Conservation (phyloP, 75 land plant genomes). For the Sequoiadendron giganteum region DNA sequence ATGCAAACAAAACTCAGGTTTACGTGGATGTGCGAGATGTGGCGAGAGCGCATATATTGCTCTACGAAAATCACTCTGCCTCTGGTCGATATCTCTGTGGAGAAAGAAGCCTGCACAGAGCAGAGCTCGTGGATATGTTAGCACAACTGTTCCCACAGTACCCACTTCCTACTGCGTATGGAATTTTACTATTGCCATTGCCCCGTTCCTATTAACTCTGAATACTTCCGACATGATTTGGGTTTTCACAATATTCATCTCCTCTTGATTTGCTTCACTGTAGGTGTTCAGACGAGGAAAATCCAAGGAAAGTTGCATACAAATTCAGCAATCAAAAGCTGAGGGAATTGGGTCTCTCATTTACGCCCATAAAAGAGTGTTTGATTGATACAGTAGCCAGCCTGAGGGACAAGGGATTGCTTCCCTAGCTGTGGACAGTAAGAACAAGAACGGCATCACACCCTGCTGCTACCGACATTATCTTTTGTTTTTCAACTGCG, state of each 20-base stretch:
- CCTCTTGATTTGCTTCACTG: too few relatives aligned
- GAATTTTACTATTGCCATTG: too few relatives aligned
- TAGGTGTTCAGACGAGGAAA: constrained; percentile 70
- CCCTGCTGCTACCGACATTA: too few relatives aligned
- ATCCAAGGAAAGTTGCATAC: constrained; percentile 59
- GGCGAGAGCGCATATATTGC: too few relatives aligned
- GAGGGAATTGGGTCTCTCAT: too few relatives aligned
- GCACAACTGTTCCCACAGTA: constrained; percentile 19
- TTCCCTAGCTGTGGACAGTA: not conserved
- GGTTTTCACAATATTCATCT: not conserved
- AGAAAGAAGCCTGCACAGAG: constrained; percentile 18
- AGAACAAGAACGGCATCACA: constrained; percentile 16
- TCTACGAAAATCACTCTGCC: constrained; percentile 23
- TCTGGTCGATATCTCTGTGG: constrained; percentile 38
- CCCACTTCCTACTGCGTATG: not conserved
- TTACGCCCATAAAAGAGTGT: constrained; percentile 38
- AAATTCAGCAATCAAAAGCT: constrained; percentile 41
- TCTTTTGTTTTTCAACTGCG: too few relatives aligned
- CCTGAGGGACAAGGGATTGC: constrained; percentile 41
- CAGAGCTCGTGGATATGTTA: constrained; percentile 18
- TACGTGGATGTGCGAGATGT: too few relatives aligned
- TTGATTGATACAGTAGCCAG: constrained; percentile 57
- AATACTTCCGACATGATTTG: not conserved
- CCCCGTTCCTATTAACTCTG: not conserved
- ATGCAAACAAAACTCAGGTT: too few relatives aligned